Conservation (phyloP, 805 yeast genomes). For the Candida krabiensis region DNA sequence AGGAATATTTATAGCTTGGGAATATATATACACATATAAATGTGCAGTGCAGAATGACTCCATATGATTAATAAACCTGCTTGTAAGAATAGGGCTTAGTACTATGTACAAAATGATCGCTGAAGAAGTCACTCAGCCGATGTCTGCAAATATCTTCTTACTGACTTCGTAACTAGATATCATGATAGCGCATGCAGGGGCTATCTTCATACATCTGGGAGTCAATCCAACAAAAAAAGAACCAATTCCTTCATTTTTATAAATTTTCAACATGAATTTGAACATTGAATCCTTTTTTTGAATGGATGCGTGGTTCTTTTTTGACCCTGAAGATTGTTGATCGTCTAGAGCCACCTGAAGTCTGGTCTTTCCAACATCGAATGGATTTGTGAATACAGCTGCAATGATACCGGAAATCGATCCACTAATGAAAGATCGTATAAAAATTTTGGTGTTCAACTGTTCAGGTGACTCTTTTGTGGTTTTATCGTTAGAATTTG, state of each 20-base stretch:
- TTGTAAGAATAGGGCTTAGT: too few species aligned
- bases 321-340: conserved; percentile 12
- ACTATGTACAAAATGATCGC: too few species aligned
- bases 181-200: conserved; percentile 98
- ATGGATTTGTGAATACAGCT: conserved; percentile 87
- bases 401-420: conserved; percentile 82
- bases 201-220: conserved; percentile 87
- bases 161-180: conserved; percentile 91
- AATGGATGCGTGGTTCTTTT: conserved; percentile 7
- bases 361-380: conserved; percentile 96
- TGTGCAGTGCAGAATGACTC: too few species aligned
- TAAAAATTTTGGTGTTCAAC: conserved; percentile 41
- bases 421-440: conserved; percentile 75
- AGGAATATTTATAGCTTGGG: too few species aligned
- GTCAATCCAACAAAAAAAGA: conserved; percentile 86
- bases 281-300: conserved; percentile 57
- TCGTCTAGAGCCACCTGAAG: conserved; percentile 62
- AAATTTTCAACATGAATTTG: conserved; percentile 60
- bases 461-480: conserved; percentile 10
- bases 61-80: too few species aligned
- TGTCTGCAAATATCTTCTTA: conserved; percentile 52
- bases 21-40: too few species aligned
- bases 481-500: conserved; percentile 28
- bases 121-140: conserved; percentile 6
- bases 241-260: conserved; percentile 68